Evolutionary conservation across 2,329 filamentous ascomycete genomes (phyloP).

Genomic region (Colletotrichum tamarilloi): DNA sequence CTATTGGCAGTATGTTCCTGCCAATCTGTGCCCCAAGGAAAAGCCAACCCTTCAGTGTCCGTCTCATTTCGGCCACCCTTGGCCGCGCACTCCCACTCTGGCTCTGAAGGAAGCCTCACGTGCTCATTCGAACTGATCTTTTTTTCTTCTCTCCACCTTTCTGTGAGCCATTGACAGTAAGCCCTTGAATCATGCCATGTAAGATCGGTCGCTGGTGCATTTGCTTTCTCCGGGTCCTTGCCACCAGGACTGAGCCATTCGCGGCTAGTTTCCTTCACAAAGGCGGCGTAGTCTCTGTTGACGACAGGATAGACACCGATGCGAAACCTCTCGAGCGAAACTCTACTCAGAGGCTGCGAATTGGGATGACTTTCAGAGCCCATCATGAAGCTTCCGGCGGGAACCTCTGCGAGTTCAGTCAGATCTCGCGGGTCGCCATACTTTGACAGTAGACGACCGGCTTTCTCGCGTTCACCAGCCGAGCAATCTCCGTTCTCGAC

Average conservation of each 20-base stretch:
- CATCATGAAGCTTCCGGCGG: conserved; percentile 11
- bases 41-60: background rate
- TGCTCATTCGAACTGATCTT: background rate
- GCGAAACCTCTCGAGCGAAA: background rate
- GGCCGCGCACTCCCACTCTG: conserved; percentile 17
- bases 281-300: background rate
- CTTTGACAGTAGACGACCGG: conserved; percentile 8
- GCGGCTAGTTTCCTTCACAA: background rate
- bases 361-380: conserved; percentile 24
- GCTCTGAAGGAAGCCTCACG: conserved; percentile 13
- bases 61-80: background rate
- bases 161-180: conserved; percentile 21
- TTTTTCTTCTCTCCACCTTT: background rate
- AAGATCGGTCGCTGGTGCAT: conserved; percentile 19
- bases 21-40: conserved; percentile 6
- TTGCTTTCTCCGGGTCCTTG: background rate
- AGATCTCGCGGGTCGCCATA: conserved; percentile 20
- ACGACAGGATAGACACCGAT: conserved; percentile 20
- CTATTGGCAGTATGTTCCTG: background rate
- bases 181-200: conserved; percentile 16
- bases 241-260: conserved; percentile 10
- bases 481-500: background rate
- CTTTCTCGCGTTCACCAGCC: background rate
- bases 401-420: background rate
- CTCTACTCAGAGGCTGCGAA: background rate